Evolutionary conservation across 345 rosid species (phyloP).

Genomic region (Gynandropsis gynandra): DNA sequence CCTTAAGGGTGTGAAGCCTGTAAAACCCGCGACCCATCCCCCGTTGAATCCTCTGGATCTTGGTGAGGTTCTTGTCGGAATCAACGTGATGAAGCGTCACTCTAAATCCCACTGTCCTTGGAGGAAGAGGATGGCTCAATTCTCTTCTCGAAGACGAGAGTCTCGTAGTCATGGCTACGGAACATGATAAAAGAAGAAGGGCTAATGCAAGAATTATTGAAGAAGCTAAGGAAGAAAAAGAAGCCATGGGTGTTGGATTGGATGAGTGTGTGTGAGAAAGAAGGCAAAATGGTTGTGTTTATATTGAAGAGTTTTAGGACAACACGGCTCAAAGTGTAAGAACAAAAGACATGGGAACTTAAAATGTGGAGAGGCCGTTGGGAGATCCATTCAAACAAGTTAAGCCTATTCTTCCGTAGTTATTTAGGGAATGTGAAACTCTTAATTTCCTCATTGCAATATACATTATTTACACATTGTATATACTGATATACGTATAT

Average conservation of each 20-base stretch:
- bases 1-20: constrained; percentile 51
- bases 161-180: background rate
- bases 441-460: no score
- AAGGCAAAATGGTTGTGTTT: no score
- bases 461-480: no score
- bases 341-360: constrained; percentile 25
- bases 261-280: no score
- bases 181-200: constrained; percentile 13
- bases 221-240: constrained; percentile 14
- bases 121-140: constrained; percentile 17
- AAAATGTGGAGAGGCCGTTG: constrained; percentile 20
- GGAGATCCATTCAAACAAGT: constrained; percentile 26
- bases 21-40: constrained; percentile 57
- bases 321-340: constrained; percentile 30
- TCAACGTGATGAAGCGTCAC: constrained; percentile 55
- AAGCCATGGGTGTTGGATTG: constrained; percentile 12
- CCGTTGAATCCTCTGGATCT: constrained; percentile 54
- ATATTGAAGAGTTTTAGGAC: constrained; percentile 22
- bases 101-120: constrained; percentile 42
- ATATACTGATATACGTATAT: no score
- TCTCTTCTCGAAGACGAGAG: constrained; percentile 26
- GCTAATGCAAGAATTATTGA: constrained; percentile 15
- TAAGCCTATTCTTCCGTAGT: constrained; percentile 28
- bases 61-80: constrained; percentile 67
- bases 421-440: constrained; percentile 7